These are phyloP conservation scores for Botrytis deweyae DNA, from an alignment of 2,329 filamentous ascomycete species.

Conservation along the genomic window DNA sequence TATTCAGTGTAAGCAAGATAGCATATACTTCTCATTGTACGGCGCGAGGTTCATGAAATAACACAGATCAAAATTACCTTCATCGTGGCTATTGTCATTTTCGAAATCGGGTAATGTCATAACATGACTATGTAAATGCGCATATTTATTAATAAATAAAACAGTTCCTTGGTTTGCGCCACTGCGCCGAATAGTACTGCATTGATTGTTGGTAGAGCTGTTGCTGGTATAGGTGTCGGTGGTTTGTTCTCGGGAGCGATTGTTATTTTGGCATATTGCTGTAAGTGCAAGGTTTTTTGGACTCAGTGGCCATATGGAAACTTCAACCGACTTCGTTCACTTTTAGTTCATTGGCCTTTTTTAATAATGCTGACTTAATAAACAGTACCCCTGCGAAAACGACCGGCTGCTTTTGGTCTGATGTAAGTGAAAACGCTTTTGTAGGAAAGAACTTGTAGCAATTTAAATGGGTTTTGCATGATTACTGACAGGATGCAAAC, in stretches of 20 bases:
- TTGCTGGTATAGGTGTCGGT: constrained; percentile 39
- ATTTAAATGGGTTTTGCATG: background rate
- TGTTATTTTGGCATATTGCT: constrained; percentile 35
- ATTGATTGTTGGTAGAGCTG: constrained; percentile 38
- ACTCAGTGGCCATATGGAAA: background rate
- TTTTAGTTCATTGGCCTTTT: background rate
- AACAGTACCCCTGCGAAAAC: constrained; percentile 33
- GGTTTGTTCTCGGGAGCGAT: constrained; percentile 42
- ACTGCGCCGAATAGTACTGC: constrained; percentile 37
- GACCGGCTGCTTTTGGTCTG: constrained; percentile 37
- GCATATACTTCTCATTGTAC: background rate
- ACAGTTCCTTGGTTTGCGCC: constrained; percentile 35
- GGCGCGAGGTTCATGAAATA: background rate
- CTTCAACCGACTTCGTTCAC: background rate
- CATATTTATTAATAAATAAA: background rate
- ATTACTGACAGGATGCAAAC: background rate
- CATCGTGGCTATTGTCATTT: constrained; percentile 36
- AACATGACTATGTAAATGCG: background rate
- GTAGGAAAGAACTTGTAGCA: background rate
- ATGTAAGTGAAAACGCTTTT: constrained; percentile 22
- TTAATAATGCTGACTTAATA: constrained; percentile 33
- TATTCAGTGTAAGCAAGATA: constrained; percentile 27
- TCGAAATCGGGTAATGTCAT: constrained; percentile 34
- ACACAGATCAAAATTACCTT: constrained; percentile 38
- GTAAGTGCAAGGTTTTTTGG: constrained; percentile 13